A percentile compares a stretch with the other conserved stretches of the same genome.
These are phyloP conservation scores for Vitis hybrid DNA, from an alignment of 177 flowering plant genomes.

Conservation along the genomic window DNA sequence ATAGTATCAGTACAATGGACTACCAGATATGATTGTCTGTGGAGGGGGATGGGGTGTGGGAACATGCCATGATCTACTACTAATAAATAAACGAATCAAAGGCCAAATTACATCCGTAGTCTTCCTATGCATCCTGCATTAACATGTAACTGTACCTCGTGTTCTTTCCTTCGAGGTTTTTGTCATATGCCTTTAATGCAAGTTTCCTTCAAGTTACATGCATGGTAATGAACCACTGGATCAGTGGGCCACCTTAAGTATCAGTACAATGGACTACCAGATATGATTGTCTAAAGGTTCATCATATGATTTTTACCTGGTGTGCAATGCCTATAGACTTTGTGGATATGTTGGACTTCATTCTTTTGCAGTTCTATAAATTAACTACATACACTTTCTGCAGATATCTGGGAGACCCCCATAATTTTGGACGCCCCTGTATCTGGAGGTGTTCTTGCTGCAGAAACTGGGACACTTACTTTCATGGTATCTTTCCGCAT, in stretches of 20 bases:
- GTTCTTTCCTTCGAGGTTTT: background rate
- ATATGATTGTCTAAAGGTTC: background rate
- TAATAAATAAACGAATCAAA: no score
- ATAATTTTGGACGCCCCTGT: slow-evolving; percentile 96
- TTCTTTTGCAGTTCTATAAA: background rate
- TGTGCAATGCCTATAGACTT: background rate
- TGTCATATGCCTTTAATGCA: no score
- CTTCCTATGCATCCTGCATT: background rate
- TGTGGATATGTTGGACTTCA: background rate
- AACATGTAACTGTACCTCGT: background rate
- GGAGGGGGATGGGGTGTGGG: no score
- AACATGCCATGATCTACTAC: no score
- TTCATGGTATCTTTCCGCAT: slow-evolving; percentile 64
- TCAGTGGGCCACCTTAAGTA: background rate
- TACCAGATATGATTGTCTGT: background rate
- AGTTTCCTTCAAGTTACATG: background rate
- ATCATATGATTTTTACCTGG: background rate
- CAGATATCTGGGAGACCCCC: slow-evolving; percentile 44
- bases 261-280: background rate
- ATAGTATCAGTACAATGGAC: background rate
- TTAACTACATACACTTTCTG: slow-evolving; percentile 7
- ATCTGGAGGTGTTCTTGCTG: slow-evolving; percentile 93
- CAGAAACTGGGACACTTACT: slow-evolving; percentile 85
- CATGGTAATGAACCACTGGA: background rate
- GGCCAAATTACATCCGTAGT: background rate